Conservation (phyloP, 2,329 filamentous ascomycete species). For the Colletotrichum simmondsii region DNA sequence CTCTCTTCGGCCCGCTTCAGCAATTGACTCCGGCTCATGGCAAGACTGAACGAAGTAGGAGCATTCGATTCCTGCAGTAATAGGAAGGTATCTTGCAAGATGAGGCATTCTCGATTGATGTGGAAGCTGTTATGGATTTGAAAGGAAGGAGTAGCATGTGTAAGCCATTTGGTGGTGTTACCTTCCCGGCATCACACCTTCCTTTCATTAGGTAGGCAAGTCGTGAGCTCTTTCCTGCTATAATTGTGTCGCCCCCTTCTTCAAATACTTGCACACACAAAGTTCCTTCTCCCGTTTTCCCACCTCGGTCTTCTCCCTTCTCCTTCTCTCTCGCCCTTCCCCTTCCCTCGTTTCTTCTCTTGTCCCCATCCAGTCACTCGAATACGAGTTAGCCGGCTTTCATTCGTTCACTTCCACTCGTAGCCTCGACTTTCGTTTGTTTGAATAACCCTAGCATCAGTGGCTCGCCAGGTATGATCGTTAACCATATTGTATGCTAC, state of each 20-base stretch:
- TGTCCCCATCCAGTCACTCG: background rate
- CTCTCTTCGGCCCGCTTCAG: background rate
- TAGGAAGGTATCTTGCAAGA: background rate
- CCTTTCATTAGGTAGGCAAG: background rate
- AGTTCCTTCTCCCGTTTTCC: background rate
- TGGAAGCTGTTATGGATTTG: background rate
- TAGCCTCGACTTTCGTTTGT: background rate
- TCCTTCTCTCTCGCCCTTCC: background rate
- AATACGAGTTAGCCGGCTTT: background rate
- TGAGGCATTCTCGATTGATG: background rate
- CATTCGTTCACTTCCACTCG: background rate
- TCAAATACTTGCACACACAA: background rate
- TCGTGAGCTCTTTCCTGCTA: conserved; percentile 10
- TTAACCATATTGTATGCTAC: background rate
- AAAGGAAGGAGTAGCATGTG: background rate
- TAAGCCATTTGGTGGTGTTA: background rate
- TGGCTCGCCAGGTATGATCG: background rate
- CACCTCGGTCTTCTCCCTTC: background rate
- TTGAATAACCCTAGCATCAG: background rate
- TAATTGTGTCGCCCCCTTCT: conserved; percentile 10
- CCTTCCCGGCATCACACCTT: background rate
- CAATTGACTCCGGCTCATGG: background rate
- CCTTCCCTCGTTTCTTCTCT: background rate
- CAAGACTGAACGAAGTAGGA: background rate
- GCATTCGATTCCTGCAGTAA: background rate